These are phyloP conservation scores for Neolentinus lepideus DNA, from an alignment of 1,284 basidiomycete species.

Conservation along the genomic window DNA sequence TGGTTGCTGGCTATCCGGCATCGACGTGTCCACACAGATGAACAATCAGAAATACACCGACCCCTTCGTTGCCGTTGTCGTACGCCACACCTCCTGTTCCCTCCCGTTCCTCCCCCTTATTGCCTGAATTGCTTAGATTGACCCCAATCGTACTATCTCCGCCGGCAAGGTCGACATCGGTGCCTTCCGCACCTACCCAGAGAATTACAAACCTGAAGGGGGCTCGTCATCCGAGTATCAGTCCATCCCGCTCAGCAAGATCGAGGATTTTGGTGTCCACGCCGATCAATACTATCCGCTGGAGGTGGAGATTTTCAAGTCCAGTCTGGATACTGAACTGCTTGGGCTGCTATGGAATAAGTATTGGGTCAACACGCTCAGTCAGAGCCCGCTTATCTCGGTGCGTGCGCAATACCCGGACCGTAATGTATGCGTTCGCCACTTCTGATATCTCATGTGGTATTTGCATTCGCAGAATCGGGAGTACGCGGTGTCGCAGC, in stretches of 20 bases:
- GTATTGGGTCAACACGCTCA: slow-evolving; percentile 97
- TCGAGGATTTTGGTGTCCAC: slow-evolving; percentile 97
- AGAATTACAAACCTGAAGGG: slow-evolving; percentile 76
- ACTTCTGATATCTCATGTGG: neutral
- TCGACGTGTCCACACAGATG: slow-evolving; percentile 94
- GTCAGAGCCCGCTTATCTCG: slow-evolving; percentile 85
- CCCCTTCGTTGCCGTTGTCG: slow-evolving; percentile 96
- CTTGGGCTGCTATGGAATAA: slow-evolving; percentile 96
- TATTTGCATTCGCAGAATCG: slow-evolving; percentile 77
- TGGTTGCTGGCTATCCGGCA: slow-evolving; percentile 95
- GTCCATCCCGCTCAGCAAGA: slow-evolving; percentile 89
- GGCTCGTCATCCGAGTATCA: slow-evolving; percentile 78
- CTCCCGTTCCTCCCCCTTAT: neutral
- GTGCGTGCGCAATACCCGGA: slow-evolving; percentile 39
- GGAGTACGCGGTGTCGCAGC: slow-evolving; percentile 84
- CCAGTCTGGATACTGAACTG: slow-evolving; percentile 78
- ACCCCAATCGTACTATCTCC: slow-evolving; percentile 96
- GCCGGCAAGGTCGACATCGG: slow-evolving; percentile 98
- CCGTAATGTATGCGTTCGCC: neutral
- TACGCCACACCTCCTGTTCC: slow-evolving; percentile 31
- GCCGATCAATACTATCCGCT: slow-evolving; percentile 95
- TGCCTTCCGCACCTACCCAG: slow-evolving; percentile 95
- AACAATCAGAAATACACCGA: slow-evolving; percentile 94
- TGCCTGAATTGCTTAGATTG: slow-evolving; percentile 54
- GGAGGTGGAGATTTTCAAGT: slow-evolving; percentile 94